These are phyloP conservation scores for Mucor sp. DNA, from an alignment of 371 early-diverging fungal species.

Conservation along the genomic window DNA sequence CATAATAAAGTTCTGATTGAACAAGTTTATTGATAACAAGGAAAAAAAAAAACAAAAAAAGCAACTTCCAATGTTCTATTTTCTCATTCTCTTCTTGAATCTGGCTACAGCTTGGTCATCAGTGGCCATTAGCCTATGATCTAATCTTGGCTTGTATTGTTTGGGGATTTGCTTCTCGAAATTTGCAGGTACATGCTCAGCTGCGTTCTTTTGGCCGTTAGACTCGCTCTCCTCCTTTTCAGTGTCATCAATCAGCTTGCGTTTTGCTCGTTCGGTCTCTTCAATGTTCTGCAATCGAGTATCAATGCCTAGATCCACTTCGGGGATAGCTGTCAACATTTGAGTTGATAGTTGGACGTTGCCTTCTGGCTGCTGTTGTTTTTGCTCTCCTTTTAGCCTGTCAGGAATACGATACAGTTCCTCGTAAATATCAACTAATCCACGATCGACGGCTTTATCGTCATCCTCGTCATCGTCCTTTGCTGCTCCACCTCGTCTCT, in stretches of 20 bases:
- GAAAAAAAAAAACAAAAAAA: background rate
- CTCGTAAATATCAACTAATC: slow-evolving; percentile 51
- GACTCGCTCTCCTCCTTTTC: slow-evolving; percentile 13
- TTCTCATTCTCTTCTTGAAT: slow-evolving; percentile 79
- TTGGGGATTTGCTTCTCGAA: slow-evolving; percentile 40
- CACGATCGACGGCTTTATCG: slow-evolving; percentile 30
- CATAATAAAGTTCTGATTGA: background rate
- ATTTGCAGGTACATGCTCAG: slow-evolving; percentile 31
- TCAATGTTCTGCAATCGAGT: slow-evolving; percentile 80
- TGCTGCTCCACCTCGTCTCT: slow-evolving; percentile 19
- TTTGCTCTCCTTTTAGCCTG: slow-evolving; percentile 58
- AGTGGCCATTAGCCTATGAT: slow-evolving; percentile 67
- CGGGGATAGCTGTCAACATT: slow-evolving; percentile 93
- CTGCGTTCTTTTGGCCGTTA: background rate
- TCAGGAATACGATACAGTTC: slow-evolving; percentile 75
- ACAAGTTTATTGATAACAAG: no score
- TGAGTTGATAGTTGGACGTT: slow-evolving; percentile 85
- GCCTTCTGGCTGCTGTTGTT: slow-evolving; percentile 75
- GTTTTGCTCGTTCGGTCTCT: slow-evolving; percentile 82
- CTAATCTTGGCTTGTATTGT: slow-evolving; percentile 33
- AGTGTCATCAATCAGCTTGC: slow-evolving; percentile 51
- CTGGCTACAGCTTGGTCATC: slow-evolving; percentile 81
- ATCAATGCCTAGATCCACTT: slow-evolving; percentile 88
- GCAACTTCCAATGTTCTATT: slow-evolving; percentile 12
- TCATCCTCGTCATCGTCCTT: slow-evolving; percentile 22